A percentile compares a stretch with the other conserved stretches of the same genome.
phyloP scores from a whole-genome alignment of 352 stramenopile species.

The Pythium sukuiense region DNA sequence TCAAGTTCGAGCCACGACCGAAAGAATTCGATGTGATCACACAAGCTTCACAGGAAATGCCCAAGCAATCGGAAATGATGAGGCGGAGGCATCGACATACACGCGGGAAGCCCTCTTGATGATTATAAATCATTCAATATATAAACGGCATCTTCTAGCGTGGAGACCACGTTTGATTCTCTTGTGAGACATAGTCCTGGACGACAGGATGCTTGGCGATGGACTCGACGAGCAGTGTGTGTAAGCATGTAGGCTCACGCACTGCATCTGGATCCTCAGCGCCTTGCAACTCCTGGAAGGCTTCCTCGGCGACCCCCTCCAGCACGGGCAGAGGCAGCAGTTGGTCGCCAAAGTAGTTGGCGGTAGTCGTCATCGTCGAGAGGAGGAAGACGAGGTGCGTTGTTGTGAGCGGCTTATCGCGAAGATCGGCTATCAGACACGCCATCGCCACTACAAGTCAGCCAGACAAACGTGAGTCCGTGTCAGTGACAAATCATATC shows the following conservation, averaged over 20 bases:
- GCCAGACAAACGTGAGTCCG: neutral
- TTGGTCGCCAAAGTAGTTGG: slow-evolving; percentile 63
- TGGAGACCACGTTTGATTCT: slow-evolving; percentile 9
- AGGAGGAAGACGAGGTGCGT: slow-evolving; percentile 46
- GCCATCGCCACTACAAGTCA: slow-evolving; percentile 17
- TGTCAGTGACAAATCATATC: neutral
- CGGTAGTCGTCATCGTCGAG: slow-evolving; percentile 41
- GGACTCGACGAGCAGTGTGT: slow-evolving; percentile 23
- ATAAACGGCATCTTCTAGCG: neutral
- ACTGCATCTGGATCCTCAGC: slow-evolving; percentile 19
- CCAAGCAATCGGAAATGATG: slow-evolving; percentile 58
- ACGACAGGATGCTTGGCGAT: slow-evolving; percentile 43
- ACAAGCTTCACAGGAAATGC: slow-evolving; percentile 19
- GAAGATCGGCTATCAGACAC: slow-evolving; percentile 20
- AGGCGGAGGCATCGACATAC: slow-evolving; percentile 50
- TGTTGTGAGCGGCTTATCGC: slow-evolving; percentile 19
- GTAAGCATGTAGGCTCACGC: neutral
- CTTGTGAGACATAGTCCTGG: slow-evolving; percentile 40
- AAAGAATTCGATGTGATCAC: slow-evolving; percentile 29
- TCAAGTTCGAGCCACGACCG: slow-evolving; percentile 34
- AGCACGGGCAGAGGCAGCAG: slow-evolving; percentile 36
- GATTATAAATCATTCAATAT: neutral
- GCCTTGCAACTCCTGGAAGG: slow-evolving; percentile 29
- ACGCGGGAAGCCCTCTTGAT: slow-evolving; percentile 28
- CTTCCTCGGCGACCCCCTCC: slow-evolving; percentile 30